These are phyloP conservation scores for Drechslera avenae DNA, from an alignment of 2,329 filamentous ascomycete species.

Conservation along the genomic window DNA sequence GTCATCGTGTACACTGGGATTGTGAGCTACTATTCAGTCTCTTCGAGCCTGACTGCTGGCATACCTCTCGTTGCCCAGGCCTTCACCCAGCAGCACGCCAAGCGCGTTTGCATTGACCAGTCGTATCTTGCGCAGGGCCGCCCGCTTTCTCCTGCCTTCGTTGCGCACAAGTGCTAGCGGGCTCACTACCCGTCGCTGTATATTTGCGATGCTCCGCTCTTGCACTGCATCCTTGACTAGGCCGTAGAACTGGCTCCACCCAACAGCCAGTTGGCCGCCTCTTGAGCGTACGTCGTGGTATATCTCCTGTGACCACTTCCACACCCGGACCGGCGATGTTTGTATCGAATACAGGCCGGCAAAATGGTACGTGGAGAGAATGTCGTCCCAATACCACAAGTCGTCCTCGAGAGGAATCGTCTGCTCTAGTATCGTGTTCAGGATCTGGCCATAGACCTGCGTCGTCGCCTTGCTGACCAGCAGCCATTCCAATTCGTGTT, in stretches of 20 bases:
- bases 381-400: conserved; percentile 94
- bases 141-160: conserved; percentile 76
- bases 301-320: conserved; percentile 72
- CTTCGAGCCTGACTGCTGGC: background rate
- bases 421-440: conserved; percentile 78
- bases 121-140: conserved; percentile 71
- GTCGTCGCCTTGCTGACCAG: conserved; percentile 87
- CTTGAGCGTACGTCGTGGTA: conserved; percentile 64
- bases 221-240: conserved; percentile 77
- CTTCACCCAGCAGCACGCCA: conserved; percentile 86
- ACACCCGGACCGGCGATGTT: conserved; percentile 77
- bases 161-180: conserved; percentile 77
- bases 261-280: conserved; percentile 46
- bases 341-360: conserved; percentile 85
- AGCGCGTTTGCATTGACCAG: conserved; percentile 84
- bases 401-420: conserved; percentile 84
- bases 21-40: conserved; percentile 11
- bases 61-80: conserved; percentile 63
- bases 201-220: conserved; percentile 71
- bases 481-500: conserved; percentile 86
- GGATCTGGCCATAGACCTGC: conserved; percentile 83
- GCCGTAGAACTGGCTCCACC: conserved; percentile 72
- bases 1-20: conserved; percentile 66
- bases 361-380: conserved; percentile 77
- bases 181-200: conserved; percentile 74